Conservation (phyloP, 208 protist genomes). For the Kentomonas sorsogonicus region DNA sequence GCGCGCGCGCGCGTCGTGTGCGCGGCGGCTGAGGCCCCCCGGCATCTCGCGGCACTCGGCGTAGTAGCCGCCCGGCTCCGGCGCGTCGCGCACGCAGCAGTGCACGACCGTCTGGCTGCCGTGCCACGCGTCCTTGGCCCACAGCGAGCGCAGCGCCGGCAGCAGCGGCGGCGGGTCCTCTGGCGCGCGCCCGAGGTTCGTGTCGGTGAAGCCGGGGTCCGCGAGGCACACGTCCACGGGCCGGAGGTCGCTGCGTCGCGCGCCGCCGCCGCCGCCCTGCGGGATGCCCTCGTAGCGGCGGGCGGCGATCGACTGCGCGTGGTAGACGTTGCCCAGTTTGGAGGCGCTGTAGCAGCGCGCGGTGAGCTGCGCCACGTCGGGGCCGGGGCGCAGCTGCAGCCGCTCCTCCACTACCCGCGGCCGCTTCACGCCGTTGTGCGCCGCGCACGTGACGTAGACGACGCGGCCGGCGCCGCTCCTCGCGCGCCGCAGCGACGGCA, state of each 20-base stretch:
- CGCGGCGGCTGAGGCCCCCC: constrained; percentile 50
- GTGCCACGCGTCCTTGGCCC: constrained; percentile 64
- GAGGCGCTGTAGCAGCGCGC: constrained; percentile 73
- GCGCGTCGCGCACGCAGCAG: constrained; percentile 54
- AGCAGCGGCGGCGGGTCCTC: constrained; percentile 36
- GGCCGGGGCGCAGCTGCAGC: constrained; percentile 44
- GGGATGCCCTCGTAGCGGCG: constrained; percentile 75
- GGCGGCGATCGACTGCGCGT: constrained; percentile 60
- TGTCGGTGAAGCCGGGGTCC: constrained; percentile 70
- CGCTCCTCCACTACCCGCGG: constrained; percentile 61
- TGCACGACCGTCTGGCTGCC: constrained; percentile 73
- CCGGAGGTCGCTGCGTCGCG: constrained; percentile 49
- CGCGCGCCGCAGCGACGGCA: constrained; percentile 54
- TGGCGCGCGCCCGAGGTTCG: constrained; percentile 32
- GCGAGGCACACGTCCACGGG: constrained; percentile 62
- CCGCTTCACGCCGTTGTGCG: constrained; percentile 61
- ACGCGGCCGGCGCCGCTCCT: constrained; percentile 41
- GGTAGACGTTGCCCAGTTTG: constrained; percentile 81
- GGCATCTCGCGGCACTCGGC: constrained; percentile 65
- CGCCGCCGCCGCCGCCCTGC: constrained; percentile 34
- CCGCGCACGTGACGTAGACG: constrained; percentile 72
- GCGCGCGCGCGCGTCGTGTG: constrained; percentile 43
- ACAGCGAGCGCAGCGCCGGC: constrained; percentile 61
- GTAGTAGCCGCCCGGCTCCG: constrained; percentile 73
- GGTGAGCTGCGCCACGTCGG: constrained; percentile 40